Evolutionary conservation across 2,329 filamentous ascomycete genomes (phyloP), one percentile per base, ranked within the genome.

Genomic region (Grosmannia clavigera): DNA sequence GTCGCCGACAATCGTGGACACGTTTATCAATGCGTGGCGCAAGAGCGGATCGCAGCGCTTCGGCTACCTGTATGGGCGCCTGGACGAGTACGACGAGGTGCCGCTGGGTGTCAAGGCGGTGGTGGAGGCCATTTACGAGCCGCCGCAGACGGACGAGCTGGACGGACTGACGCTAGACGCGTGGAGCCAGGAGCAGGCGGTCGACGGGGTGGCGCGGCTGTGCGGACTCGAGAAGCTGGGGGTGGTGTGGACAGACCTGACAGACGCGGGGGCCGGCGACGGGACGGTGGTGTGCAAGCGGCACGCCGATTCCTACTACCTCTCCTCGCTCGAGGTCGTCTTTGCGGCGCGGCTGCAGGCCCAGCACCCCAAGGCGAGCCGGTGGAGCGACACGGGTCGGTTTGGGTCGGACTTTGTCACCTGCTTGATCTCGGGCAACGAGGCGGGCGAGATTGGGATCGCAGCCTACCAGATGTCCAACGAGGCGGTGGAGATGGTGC

Each of bases 351-450:
- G 91, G 55, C 80, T 95, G 63, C 94, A 99, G 73, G 90, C 90
- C 9, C 85, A 88, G 68, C 83, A 96, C 66, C 92, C 92, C 0
- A 92, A 95, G 67, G 79, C 90, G 22, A 94, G 90, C 10, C 97
- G 96, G 72, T 99, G 94, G 92, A 96, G 92, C 70, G 92, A 96
- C 68, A 95, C 89, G 3, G 94, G 92, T 54, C 82, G 82, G 60
- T 99, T 96, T 69, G 94, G 94, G 22, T 97, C 92, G 56, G 94
- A 95, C 70, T 97, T 97, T 71, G 92, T 99, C 55, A 97, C 94
- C 0, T 99, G 94, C 72, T 85, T 99, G 52, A 81, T 99, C 62
- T 92, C 90, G n/a, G 92, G 92, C 55, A 92, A 97, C 67, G 89
- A 94, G 64, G 79, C 89, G 56, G 90, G 92, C 60, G 85, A 91